Conservation (phyloP, 768 basidiomycete species). For the Postia placenta region DNA sequence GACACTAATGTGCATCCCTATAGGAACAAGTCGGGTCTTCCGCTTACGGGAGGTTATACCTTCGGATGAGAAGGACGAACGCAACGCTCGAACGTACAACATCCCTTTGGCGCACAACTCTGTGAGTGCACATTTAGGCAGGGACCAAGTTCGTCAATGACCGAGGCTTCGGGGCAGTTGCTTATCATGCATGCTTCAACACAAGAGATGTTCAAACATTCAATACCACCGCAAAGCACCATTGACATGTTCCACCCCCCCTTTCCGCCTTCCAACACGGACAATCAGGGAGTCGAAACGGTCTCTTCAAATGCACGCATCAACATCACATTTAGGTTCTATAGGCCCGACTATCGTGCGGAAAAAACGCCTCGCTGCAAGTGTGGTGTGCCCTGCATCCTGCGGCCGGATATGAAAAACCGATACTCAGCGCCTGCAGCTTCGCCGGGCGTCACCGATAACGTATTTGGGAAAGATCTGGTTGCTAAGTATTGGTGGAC, state of each 20-base stretch:
- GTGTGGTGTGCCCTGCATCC: constrained; percentile 63
- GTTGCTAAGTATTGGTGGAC: constrained; percentile 72
- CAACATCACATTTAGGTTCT: constrained; percentile 85
- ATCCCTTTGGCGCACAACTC: constrained; percentile 76
- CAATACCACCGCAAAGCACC: constrained; percentile 62
- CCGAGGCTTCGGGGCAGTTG: too few species aligned
- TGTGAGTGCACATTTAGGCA: too few species aligned
- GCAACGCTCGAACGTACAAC: constrained; percentile 68
- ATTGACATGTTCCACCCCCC: constrained; percentile 70
- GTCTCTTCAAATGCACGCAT: constrained; percentile 65
- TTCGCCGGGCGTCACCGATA: neutral
- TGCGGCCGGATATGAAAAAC: constrained; percentile 78
- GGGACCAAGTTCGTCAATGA: too few species aligned
- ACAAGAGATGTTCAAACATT: constrained; percentile 79
- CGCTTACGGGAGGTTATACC: constrained; percentile 76
- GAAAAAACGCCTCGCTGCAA: constrained; percentile 62
- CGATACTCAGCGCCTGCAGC: constrained; percentile 25
- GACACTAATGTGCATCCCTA: neutral
- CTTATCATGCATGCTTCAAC: constrained; percentile 85
- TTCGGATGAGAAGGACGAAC: constrained; percentile 45
- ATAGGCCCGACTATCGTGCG: constrained; percentile 74
- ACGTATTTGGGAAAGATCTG: constrained; percentile 13
- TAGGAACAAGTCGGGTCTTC: constrained; percentile 66
- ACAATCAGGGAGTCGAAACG: constrained; percentile 4
- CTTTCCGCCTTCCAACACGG: constrained; percentile 14